Conservation (phyloP, 495 filamentous ascomycete species). For the Viridothelium virens region DNA sequence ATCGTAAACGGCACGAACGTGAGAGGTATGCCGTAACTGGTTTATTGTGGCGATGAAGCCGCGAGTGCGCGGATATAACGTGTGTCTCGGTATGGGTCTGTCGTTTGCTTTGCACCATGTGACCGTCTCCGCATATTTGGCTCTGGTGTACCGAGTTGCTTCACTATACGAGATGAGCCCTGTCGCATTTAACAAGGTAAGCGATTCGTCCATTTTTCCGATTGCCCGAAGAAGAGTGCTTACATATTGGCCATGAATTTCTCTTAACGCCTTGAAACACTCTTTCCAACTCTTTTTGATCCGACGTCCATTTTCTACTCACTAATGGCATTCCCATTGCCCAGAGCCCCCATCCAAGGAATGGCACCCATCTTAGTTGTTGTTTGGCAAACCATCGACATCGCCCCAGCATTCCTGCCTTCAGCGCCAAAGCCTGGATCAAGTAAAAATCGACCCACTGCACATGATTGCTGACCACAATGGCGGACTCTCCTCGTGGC, state of each 20-base stretch:
- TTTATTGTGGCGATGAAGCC: constrained; percentile 50
- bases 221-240: constrained; percentile 19
- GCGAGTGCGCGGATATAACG: constrained; percentile 49
- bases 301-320: constrained; percentile 47
- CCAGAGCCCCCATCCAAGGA: constrained; percentile 54
- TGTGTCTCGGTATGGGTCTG: constrained; percentile 44
- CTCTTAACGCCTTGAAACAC: constrained; percentile 45
- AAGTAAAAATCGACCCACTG: constrained; percentile 55
- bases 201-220: neutral
- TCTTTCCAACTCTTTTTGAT: constrained; percentile 46
- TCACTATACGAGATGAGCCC: constrained; percentile 55
- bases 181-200: constrained; percentile 21
- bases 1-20: constrained; percentile 53
- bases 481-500: constrained; percentile 43
- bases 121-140: constrained; percentile 44
- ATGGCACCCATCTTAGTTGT: constrained; percentile 47
- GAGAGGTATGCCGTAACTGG: constrained; percentile 43
- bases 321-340: constrained; percentile 56
- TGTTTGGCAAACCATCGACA: constrained; percentile 54
- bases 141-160: constrained; percentile 47
- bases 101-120: constrained; percentile 43
- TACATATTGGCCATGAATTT: constrained; percentile 49
- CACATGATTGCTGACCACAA: constrained; percentile 52
- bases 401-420: constrained; percentile 47
- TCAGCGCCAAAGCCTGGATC: constrained; percentile 48